These are phyloP conservation scores for Phytophthora vignae DNA, from an alignment of 352 stramenopile genomes.

Conservation along the genomic window DNA sequence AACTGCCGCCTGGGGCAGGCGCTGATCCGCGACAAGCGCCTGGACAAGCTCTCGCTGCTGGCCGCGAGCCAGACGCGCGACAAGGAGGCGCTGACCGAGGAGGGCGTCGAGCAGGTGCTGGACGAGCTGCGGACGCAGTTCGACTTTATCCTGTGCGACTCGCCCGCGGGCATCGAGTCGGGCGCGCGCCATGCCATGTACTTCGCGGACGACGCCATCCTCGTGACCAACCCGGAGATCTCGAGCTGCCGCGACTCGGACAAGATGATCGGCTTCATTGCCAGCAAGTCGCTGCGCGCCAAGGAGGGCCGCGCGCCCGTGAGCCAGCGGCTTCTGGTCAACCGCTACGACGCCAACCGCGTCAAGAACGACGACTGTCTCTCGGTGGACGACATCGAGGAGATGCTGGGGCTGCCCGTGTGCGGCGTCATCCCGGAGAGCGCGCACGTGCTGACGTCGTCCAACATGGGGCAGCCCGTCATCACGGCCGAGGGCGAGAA, in stretches of 20 bases:
- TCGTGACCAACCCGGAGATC: slow-evolving; percentile 96
- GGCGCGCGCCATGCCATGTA: slow-evolving; percentile 93
- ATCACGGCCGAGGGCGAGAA: slow-evolving; percentile 82
- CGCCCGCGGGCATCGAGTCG: slow-evolving; percentile 90
- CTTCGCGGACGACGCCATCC: slow-evolving; percentile 93
- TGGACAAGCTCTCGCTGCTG: slow-evolving; percentile 85
- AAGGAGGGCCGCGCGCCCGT: slow-evolving; percentile 83
- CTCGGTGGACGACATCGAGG: slow-evolving; percentile 92
- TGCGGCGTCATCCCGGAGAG: slow-evolving; percentile 93
- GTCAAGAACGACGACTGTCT: slow-evolving; percentile 92
- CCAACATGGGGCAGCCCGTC: slow-evolving; percentile 94
- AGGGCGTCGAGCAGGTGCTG: slow-evolving; percentile 87
- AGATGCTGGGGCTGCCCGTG: slow-evolving; percentile 92
- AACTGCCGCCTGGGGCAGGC: slow-evolving; percentile 92
- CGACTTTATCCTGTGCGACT: slow-evolving; percentile 93
- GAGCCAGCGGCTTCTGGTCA: slow-evolving; percentile 89
- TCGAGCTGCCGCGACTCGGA: slow-evolving; percentile 93
- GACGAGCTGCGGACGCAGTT: slow-evolving; percentile 84
- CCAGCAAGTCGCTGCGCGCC: slow-evolving; percentile 87
- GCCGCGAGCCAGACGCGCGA: slow-evolving; percentile 92
- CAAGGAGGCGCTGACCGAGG: slow-evolving; percentile 91
- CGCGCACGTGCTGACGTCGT: slow-evolving; percentile 91
- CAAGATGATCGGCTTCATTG: slow-evolving; percentile 97
- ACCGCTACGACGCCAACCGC: slow-evolving; percentile 91
- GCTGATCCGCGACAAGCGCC: slow-evolving; percentile 92